A percentile compares a stretch with the other conserved stretches of the same genome.
Evolutionary conservation across 2,329 filamentous ascomycete genomes (phyloP).

Genomic region (Botrytis porri): DNA sequence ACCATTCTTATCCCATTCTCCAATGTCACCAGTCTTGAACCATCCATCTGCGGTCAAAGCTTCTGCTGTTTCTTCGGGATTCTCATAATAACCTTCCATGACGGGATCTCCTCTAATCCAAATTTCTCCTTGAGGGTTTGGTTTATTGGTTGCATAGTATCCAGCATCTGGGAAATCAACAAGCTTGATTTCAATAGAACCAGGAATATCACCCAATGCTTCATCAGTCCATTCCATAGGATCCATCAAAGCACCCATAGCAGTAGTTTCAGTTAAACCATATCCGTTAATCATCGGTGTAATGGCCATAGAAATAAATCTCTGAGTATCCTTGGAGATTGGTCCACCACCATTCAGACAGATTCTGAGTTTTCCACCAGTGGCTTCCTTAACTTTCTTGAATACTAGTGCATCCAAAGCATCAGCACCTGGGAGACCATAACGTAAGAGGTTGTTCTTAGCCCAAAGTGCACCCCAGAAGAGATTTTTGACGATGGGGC

Average conservation of each 20-base stretch:
- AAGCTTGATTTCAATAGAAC: conserved; percentile 81
- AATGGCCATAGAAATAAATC: conserved; percentile 87
- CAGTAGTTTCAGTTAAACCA: conserved; percentile 88
- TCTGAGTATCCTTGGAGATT: conserved; percentile 80
- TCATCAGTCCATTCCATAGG: conserved; percentile 79
- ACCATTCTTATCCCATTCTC: conserved; percentile 77
- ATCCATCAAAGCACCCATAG: conserved; percentile 77
- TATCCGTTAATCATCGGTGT: conserved; percentile 95
- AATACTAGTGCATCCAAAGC: conserved; percentile 83
- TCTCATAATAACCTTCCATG: conserved; percentile 75
- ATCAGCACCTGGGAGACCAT: conserved; percentile 62
- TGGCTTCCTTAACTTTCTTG: conserved; percentile 85
- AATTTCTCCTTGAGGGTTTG: conserved; percentile 85
- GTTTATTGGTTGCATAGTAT: conserved; percentile 66
- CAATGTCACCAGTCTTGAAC: conserved; percentile 97
- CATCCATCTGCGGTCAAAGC: conserved; percentile 80
- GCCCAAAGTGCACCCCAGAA: conserved; percentile 68
- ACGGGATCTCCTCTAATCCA: conserved; percentile 79
- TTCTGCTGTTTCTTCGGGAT: conserved; percentile 79
- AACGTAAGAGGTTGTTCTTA: conserved; percentile 57
- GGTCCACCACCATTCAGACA: conserved; percentile 94
- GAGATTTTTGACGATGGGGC: conserved; percentile 67
- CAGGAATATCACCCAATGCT: conserved; percentile 75
- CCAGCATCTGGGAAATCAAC: conserved; percentile 88
- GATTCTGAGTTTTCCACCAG: conserved; percentile 82